Evolutionary conservation across 169 alveolate species (phyloP).

Genomic region (Perkinsus olseni): DNA sequence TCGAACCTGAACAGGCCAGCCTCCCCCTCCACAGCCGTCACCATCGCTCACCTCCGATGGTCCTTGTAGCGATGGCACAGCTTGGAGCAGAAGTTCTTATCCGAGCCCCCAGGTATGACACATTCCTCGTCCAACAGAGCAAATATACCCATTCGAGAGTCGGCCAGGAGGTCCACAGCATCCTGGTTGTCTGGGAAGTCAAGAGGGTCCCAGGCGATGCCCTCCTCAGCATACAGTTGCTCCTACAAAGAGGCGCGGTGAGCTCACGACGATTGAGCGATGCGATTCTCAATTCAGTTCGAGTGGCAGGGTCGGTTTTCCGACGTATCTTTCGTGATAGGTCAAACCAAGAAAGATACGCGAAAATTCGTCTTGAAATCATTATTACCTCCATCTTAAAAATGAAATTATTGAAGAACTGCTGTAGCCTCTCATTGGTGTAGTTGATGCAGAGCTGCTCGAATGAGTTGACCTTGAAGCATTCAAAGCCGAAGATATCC

Average conservation of each 20-base stretch:
- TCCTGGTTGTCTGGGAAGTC: conserved; percentile 92
- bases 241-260: conserved; percentile 6
- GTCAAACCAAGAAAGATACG: too few relatives aligned
- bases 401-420: conserved; percentile 85
- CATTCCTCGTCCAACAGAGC: conserved; percentile 88
- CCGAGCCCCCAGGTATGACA: conserved; percentile 77
- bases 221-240: conserved; percentile 20
- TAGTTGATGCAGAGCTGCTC: conserved; percentile 95
- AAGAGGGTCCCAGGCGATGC: conserved; percentile 85
- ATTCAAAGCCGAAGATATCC: conserved; percentile 97
- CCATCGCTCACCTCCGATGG: background rate
- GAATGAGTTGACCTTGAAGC: conserved; percentile 77
- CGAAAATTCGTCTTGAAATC: too few relatives aligned
- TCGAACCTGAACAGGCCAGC: conserved; percentile 42
- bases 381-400: conserved; percentile 80
- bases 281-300: too few relatives aligned
- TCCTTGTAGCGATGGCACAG: conserved; percentile 47
- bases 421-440: conserved; percentile 91
- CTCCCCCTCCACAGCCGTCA: background rate
- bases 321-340: too few relatives aligned
- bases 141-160: conserved; percentile 57
- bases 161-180: conserved; percentile 86
- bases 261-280: too few relatives aligned
- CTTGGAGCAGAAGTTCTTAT: conserved; percentile 62
- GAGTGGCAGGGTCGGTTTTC: too few relatives aligned